Evolutionary conservation across 352 stramenopile species (phyloP), one percentile per base, ranked within the genome.

Genomic region (Globisporangium perplexum): DNA sequence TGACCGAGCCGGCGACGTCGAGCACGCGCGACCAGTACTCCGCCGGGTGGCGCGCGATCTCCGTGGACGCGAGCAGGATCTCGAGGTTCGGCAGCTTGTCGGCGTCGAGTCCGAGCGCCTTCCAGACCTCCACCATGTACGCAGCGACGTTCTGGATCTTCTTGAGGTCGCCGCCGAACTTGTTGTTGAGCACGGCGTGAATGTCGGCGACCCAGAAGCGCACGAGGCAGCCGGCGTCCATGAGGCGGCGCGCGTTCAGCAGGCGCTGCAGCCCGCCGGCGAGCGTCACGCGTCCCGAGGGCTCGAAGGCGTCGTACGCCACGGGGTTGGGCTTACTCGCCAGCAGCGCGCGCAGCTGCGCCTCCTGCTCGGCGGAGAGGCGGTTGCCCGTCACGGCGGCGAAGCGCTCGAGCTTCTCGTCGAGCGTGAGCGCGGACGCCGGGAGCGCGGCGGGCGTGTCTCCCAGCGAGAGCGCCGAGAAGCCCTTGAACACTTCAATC

Each of bases 81-180:
- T 99, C 80, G 6, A 99, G 83, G 71, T 98, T 97, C 24, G 81
- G 71, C 52, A 98, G 54, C 49, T 71, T 70, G 23, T 77, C 71
- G 3, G 67, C 74, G 70, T 99, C 87, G 81, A 99, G 98, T 1
- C 97, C 97, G 30, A 97, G 90, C 49, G 96, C 97, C 67, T 98
- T 98, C 97, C 97, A 99, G 24, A 99, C 97, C 61, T 99, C 95
- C 47, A 99, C 95, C 70, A 99, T 96, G 80, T 99, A 99, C 31
- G 88, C 65, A 20, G 79, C 86, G 22, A 98, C 87, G 36, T 69
- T 93, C 57, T 91, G 80, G 58, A 99, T 98, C 78, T 99, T 99
- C 64, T 97, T 95, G 8, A 98, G 72, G 71, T 99, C 96, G 47
- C 96, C 96, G 51, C 95, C 96, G 80, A 99, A 98, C 78, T 99